These are phyloP conservation scores for Hibiscus tridactylites DNA, from an alignment of 345 rosid genomes.

Conservation along the genomic window DNA sequence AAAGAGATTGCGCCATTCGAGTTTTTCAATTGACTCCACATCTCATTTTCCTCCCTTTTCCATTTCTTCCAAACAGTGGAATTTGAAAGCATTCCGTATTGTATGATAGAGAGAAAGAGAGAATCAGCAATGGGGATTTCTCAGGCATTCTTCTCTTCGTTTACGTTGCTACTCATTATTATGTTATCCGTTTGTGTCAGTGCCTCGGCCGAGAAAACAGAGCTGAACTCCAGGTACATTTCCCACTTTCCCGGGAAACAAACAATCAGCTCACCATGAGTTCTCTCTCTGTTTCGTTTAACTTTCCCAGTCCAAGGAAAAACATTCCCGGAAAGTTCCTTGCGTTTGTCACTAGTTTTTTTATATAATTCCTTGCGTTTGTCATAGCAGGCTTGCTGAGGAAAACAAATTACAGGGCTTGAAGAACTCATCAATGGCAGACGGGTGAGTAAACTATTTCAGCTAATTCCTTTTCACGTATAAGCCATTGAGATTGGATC, in stretches of 20 bases:
- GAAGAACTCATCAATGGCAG: constrained; percentile 43
- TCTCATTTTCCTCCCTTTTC: neutral
- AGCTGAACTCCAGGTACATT: constrained; percentile 29
- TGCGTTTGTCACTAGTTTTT: no score
- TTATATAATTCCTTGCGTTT: neutral
- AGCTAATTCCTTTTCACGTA: neutral
- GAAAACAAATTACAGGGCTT: constrained; percentile 23
- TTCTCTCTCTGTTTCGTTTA: neutral
- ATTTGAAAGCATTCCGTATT: neutral
- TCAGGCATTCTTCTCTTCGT: constrained; percentile 20
- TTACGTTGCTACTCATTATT: constrained; percentile 29
- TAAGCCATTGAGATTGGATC: neutral
- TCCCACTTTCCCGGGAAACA: neutral
- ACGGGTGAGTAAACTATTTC: constrained; percentile 32
- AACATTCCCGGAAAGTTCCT: no score
- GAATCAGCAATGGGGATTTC: constrained; percentile 43
- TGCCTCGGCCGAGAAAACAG: constrained; percentile 22
- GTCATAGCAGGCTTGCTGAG: constrained; percentile 23
- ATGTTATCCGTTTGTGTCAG: constrained; percentile 28
- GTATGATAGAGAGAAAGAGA: constrained; percentile 1
- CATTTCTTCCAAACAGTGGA: neutral
- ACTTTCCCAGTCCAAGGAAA: no score
- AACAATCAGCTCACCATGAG: neutral
- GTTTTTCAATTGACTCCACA: neutral
- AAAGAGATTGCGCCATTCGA: neutral